These are phyloP conservation scores for Hypoxylon sp. DNA, from an alignment of 2,329 filamentous ascomycete genomes.

Conservation along the genomic window DNA sequence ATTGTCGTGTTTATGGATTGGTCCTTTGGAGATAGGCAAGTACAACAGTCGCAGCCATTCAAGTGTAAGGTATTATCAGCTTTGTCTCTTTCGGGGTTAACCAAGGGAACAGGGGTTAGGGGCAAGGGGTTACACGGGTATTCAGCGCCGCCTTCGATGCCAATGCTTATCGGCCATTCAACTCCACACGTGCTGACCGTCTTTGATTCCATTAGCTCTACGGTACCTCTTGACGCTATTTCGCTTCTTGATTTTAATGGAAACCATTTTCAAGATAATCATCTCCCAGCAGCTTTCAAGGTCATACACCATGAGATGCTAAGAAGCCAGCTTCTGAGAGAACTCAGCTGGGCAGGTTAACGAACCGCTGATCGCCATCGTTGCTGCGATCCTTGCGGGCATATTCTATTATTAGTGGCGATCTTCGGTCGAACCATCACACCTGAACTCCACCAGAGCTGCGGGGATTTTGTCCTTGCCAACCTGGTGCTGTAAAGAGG, in stretches of 20 bases:
- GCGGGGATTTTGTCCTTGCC: too few relatives aligned
- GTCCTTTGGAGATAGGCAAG: background rate
- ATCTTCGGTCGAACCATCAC: slow-evolving; percentile 6
- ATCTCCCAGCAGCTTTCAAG: background rate
- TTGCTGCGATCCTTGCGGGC: background rate
- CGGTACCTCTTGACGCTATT: too few relatives aligned
- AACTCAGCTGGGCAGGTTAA: background rate
- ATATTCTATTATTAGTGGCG: slow-evolving; percentile 7
- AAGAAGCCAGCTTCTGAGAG: slow-evolving; percentile 1
- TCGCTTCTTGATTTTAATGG: too few relatives aligned
- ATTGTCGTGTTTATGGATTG: slow-evolving; percentile 6
- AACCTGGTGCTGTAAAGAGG: too few relatives aligned
- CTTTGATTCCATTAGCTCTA: too few relatives aligned
- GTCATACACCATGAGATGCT: background rate
- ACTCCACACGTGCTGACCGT: slow-evolving; percentile 22
- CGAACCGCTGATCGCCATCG: slow-evolving; percentile 4
- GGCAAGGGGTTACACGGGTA: background rate
- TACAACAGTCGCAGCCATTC: background rate
- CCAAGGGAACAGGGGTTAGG: slow-evolving; percentile 1
- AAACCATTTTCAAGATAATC: background rate
- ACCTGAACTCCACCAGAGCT: too few relatives aligned
- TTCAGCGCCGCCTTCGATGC: slow-evolving; percentile 5
- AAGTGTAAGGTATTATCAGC: slow-evolving; percentile 17
- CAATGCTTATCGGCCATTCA: slow-evolving; percentile 31
- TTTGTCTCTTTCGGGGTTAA: background rate